Evolutionary conservation across 2,329 filamentous ascomycete species (phyloP).

Genomic region (Colletotrichum karsti): DNA sequence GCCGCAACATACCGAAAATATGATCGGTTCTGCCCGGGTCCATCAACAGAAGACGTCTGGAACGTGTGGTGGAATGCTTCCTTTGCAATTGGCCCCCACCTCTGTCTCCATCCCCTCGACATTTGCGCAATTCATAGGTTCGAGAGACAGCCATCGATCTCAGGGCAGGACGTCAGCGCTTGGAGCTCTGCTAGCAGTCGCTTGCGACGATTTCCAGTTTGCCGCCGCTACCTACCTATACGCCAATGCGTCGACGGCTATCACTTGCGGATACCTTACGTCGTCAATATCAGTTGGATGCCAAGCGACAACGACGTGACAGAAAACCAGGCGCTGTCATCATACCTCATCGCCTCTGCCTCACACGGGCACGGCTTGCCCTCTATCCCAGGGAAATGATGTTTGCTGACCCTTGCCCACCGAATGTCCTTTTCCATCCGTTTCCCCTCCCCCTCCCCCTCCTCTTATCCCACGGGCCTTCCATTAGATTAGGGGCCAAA

Average conservation of each 20-base stretch:
- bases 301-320: background rate
- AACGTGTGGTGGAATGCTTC: constrained; percentile 4
- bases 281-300: background rate
- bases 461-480: constrained; percentile 14
- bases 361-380: background rate
- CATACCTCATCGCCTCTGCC: background rate
- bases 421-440: constrained; percentile 16
- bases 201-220: background rate
- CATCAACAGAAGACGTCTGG: constrained; percentile 25
- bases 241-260: background rate
- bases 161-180: too few relatives aligned
- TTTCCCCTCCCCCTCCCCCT: constrained; percentile 5
- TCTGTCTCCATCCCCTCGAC: background rate
- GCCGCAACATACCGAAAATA: constrained; percentile 9
- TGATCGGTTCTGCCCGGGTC: constrained; percentile 9
- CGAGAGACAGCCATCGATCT: too few relatives aligned
- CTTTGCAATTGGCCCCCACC: background rate
- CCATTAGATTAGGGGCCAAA: constrained; percentile 13
- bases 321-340: background rate
- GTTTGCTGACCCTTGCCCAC: constrained; percentile 21
- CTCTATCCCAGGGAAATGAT: constrained; percentile 23
- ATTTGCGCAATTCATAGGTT: constrained; percentile 3
- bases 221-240: too few relatives aligned
- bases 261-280: background rate
- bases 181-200: background rate